Conservation (phyloP, 164 flowering plant species). For the Vitis rupestris region DNA sequence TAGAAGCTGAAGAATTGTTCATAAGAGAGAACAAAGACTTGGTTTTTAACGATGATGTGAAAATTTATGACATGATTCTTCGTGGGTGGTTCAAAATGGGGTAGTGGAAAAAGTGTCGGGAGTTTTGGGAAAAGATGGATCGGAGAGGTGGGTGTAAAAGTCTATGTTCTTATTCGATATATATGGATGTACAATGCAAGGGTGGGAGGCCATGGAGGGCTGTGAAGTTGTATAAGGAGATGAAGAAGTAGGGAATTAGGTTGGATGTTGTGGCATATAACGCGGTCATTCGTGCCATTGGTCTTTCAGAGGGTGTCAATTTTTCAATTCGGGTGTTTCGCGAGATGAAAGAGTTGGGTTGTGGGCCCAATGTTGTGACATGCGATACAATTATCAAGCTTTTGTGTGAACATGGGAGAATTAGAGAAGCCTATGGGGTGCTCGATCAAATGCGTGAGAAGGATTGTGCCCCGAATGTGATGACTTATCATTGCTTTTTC, state of each 20-base stretch:
- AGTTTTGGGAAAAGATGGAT: slow-evolving; percentile 93
- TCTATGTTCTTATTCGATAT: slow-evolving; percentile 76
- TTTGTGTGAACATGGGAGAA: slow-evolving; percentile 64
- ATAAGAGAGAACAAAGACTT: slow-evolving; percentile 23
- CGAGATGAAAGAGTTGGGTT: slow-evolving; percentile 80
- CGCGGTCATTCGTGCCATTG: slow-evolving; percentile 68
- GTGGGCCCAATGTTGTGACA: slow-evolving; percentile 62
- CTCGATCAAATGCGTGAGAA: slow-evolving; percentile 53
- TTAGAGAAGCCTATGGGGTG: slow-evolving; percentile 51
- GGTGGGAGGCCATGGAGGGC: slow-evolving; percentile 86
- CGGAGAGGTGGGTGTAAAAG: slow-evolving; percentile 52
- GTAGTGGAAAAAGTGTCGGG: slow-evolving; percentile 89
- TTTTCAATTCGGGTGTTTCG: slow-evolving; percentile 43
- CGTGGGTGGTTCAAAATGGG: slow-evolving; percentile 81
- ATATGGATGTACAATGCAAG: slow-evolving; percentile 86
- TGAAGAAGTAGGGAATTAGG: slow-evolving; percentile 63
- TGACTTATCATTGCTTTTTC: slow-evolving; percentile 75
- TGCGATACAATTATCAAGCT: slow-evolving; percentile 73
- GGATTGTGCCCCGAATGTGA: slow-evolving; percentile 63
- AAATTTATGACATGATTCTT: slow-evolving; percentile 70
- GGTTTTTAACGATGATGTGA: slow-evolving; percentile 32
- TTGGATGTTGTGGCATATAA: slow-evolving; percentile 84
- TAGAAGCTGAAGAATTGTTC: slow-evolving; percentile 80
- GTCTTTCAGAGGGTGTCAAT: slow-evolving; percentile 73
- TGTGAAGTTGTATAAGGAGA: slow-evolving; percentile 74